These are phyloP conservation scores for Penicillium aurantiogriseum DNA, from an alignment of 2,329 filamentous ascomycete species.

Conservation along the genomic window DNA sequence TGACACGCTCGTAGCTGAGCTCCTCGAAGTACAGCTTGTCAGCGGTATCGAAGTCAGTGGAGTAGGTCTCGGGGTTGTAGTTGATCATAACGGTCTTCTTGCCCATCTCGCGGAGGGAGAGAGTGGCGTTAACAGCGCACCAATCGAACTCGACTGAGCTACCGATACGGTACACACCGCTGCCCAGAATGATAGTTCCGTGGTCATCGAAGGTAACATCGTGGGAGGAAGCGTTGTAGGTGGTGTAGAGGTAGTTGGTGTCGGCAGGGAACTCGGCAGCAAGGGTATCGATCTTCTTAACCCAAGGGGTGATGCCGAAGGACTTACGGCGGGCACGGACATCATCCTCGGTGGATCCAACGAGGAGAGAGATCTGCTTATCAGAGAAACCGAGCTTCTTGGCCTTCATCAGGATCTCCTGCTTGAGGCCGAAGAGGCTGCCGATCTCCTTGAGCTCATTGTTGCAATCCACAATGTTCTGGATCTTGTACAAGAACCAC, in stretches of 20 bases:
- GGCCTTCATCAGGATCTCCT: conserved; percentile 82
- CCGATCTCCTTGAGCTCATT: conserved; percentile 81
- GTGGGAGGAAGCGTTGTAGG: conserved; percentile 92
- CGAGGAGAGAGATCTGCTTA: conserved; percentile 84
- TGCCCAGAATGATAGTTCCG: conserved; percentile 83
- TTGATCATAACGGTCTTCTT: conserved; percentile 99
- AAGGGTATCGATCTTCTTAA: conserved; percentile 97
- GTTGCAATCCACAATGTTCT: conserved; percentile 92
- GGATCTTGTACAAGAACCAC: conserved; percentile 98
- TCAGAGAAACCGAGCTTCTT: conserved; percentile 99
- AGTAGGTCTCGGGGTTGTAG: conserved; percentile 77
- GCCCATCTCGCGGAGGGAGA: conserved; percentile 78
- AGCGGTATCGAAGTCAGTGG: conserved; percentile 82
- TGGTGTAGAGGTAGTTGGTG: conserved; percentile 96
- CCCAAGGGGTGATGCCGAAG: conserved; percentile 90
- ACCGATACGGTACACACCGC: conserved; percentile 95
- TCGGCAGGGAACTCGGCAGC: conserved; percentile 94
- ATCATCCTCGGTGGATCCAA: conserved; percentile 82
- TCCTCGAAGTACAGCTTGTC: conserved; percentile 97
- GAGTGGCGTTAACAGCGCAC: conserved; percentile 89
- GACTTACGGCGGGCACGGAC: conserved; percentile 80
- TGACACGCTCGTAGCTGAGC: conserved; percentile 91
- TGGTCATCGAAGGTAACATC: conserved; percentile 94
- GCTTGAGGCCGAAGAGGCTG: conserved; percentile 78
- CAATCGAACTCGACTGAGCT: conserved; percentile 98